A percentile compares a stretch with the other conserved stretches of the same genome.
These are phyloP conservation scores for Zymoseptoria pseudotritici DNA, from an alignment of 2,329 filamentous ascomycete genomes.

Conservation along the genomic window DNA sequence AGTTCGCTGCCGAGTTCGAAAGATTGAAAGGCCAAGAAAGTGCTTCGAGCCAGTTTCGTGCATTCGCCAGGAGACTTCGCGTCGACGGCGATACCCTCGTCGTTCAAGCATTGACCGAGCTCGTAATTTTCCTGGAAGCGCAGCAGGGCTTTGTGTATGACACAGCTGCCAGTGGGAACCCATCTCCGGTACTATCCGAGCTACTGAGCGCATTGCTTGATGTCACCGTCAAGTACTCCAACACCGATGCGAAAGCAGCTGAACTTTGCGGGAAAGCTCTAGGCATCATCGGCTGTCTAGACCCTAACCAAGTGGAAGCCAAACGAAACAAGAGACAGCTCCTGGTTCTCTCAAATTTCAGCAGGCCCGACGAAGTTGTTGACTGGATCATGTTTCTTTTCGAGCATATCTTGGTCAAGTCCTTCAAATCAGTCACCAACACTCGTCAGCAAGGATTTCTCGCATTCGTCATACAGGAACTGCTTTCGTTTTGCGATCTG, in stretches of 20 bases:
- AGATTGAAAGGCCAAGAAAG: conserved; percentile 59
- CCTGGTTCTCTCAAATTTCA: conserved; percentile 81
- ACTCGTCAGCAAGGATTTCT: conserved; percentile 83
- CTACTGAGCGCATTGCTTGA: conserved; percentile 76
- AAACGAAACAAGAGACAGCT: conserved; percentile 73
- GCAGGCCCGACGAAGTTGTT: conserved; percentile 65
- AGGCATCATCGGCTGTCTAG: conserved; percentile 82
- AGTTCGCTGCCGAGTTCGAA: conserved; percentile 59
- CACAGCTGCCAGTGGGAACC: conserved; percentile 74
- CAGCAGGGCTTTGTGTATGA: conserved; percentile 75
- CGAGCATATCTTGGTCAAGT: conserved; percentile 79
- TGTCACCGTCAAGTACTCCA: conserved; percentile 72
- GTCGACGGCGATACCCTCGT: conserved; percentile 86
- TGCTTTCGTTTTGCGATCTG: conserved; percentile 72
- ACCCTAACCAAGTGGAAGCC: conserved; percentile 80
- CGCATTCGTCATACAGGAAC: conserved; percentile 88
- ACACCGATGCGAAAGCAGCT: conserved; percentile 58
- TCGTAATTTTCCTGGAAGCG: conserved; percentile 62
- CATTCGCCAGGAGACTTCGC: conserved; percentile 65
- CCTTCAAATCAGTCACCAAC: conserved; percentile 85
- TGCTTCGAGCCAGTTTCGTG: conserved; percentile 56
- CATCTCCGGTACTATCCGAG: conserved; percentile 63
- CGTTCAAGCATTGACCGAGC: conserved; percentile 68
- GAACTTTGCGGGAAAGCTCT: conserved; percentile 72
- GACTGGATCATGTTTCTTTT: conserved; percentile 82